phyloP scores from a whole-genome alignment of 2,329 filamentous ascomycete species.

The Thermothelomyces thermophilus region DNA sequence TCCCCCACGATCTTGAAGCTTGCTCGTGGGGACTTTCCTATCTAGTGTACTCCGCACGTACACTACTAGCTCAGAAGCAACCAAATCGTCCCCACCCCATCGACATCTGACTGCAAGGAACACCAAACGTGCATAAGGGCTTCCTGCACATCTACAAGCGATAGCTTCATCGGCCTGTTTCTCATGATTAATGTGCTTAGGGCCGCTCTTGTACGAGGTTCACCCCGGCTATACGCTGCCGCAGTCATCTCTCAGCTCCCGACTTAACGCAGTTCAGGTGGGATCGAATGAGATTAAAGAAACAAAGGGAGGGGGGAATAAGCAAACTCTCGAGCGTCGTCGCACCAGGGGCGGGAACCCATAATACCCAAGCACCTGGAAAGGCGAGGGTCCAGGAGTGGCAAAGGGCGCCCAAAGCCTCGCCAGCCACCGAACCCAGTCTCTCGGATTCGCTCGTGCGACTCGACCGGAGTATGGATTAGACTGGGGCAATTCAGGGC shows the following conservation, averaged over 20 bases:
- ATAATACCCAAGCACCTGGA: too few relatives aligned
- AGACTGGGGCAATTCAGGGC: not conserved
- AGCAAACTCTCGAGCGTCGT: too few relatives aligned
- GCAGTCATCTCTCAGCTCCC: too few relatives aligned
- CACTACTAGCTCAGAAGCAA: not conserved
- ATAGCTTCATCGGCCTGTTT: not conserved
- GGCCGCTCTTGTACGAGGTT: too few relatives aligned
- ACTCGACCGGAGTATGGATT: not conserved
- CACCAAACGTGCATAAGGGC: not conserved
- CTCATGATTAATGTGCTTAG: too few relatives aligned
- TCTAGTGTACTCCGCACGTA: too few relatives aligned
- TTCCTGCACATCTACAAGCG: not conserved
- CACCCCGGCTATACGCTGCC: too few relatives aligned
- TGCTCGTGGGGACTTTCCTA: not conserved
- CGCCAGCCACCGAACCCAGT: not conserved
- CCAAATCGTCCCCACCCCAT: not conserved
- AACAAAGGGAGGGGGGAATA: too few relatives aligned
- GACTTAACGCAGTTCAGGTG: too few relatives aligned
- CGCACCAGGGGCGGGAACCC: not conserved
- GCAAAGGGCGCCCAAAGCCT: not conserved
- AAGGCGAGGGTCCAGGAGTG: too few relatives aligned
- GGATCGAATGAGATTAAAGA: too few relatives aligned
- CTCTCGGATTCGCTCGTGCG: slow-evolving; percentile 3
- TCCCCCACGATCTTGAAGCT: slow-evolving; percentile 1
- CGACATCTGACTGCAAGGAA: slow-evolving; percentile 6